Conservation (phyloP, 2,329 filamentous ascomycete species). For the Aspergillus ochraceoroseus region DNA sequence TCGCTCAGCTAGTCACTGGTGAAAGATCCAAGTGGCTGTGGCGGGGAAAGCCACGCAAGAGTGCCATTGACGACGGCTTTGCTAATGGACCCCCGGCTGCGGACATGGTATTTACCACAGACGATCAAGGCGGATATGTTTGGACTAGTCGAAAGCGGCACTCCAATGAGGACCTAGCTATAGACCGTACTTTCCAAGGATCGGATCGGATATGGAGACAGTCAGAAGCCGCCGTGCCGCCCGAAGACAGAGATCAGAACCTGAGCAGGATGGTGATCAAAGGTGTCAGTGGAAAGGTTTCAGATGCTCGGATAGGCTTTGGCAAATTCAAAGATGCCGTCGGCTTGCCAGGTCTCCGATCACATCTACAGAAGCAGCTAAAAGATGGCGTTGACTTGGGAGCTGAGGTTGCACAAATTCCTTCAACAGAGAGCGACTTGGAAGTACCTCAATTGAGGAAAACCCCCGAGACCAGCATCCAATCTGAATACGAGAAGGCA, state of each 20-base stretch:
- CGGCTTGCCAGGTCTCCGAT: slow-evolving; percentile 44
- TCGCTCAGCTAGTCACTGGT: slow-evolving; percentile 71
- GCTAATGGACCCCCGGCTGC: slow-evolving; percentile 31
- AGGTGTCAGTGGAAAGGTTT: slow-evolving; percentile 71
- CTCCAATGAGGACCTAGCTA: slow-evolving; percentile 38
- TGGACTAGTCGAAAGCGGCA: slow-evolving; percentile 43
- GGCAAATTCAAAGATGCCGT: slow-evolving; percentile 83
- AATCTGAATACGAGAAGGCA: slow-evolving; percentile 18
- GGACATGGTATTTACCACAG: slow-evolving; percentile 43
- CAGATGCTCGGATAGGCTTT: slow-evolving; percentile 74
- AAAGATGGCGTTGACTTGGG: slow-evolving; percentile 35
- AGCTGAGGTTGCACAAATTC: slow-evolving; percentile 27
- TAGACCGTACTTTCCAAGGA: slow-evolving; percentile 28
- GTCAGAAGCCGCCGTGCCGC: slow-evolving; percentile 24
- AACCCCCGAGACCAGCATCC: slow-evolving; percentile 16
- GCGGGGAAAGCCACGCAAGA: slow-evolving; percentile 80
- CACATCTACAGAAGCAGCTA: slow-evolving; percentile 38
- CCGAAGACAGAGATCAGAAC: slow-evolving; percentile 43
- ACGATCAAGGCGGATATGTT: slow-evolving; percentile 45
- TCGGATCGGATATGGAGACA: slow-evolving; percentile 32
- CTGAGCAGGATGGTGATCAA: slow-evolving; percentile 67
- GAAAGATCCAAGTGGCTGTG: slow-evolving; percentile 90
- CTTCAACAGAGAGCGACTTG: slow-evolving; percentile 29
- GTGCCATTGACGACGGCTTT: slow-evolving; percentile 30
- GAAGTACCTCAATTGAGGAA: slow-evolving; percentile 18